phyloP scores from a whole-genome alignment of 1,139 yeast species.

The Cylindricascospora bacillispora region DNA sequence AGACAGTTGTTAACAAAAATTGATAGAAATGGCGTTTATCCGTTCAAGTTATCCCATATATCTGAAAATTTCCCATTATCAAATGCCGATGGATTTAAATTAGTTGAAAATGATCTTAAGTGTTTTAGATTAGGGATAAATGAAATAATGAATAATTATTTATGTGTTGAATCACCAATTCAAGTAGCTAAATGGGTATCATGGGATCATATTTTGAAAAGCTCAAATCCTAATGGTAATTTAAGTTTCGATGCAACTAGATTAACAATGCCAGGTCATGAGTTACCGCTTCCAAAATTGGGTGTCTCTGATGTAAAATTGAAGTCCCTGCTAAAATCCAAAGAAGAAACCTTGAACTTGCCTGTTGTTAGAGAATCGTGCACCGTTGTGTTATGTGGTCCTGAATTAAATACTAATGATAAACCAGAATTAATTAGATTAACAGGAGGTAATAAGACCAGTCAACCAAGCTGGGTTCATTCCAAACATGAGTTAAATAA shows the following conservation, averaged over 20 bases:
- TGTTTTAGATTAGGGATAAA: conserved; percentile 62
- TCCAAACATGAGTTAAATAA: conserved; percentile 48
- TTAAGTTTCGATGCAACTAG: conserved; percentile 55
- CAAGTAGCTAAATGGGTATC: conserved; percentile 62
- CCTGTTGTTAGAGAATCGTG: conserved; percentile 68
- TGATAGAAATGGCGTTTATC: conserved; percentile 78
- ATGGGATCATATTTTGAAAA: conserved; percentile 45
- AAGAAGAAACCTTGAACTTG: conserved; percentile 32
- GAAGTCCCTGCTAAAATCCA: conserved; percentile 45
- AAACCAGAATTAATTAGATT: conserved; percentile 57
- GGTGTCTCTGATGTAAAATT: conserved; percentile 55
- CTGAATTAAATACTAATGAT: conserved; percentile 30
- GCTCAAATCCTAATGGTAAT: conserved; percentile 51
- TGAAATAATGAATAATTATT: conserved; percentile 71
- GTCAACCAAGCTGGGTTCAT: conserved; percentile 78
- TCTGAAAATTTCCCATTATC: conserved; percentile 48
- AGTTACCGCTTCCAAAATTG: conserved; percentile 57
- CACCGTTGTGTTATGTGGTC: conserved; percentile 50
- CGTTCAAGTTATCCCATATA: conserved; percentile 70
- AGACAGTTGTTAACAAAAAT: conserved; percentile 58
- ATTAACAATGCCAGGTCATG: conserved; percentile 53
- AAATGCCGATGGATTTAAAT: conserved; percentile 28
- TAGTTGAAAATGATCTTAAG: conserved; percentile 41
- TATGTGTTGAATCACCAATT: conserved; percentile 65
- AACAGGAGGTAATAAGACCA: conserved; percentile 60